A percentile compares a stretch with the other conserved stretches of the same genome.
Evolutionary conservation across 1,284 basidiomycete genomes (phyloP).

Genomic region (Sanguinoderma infundibulare): DNA sequence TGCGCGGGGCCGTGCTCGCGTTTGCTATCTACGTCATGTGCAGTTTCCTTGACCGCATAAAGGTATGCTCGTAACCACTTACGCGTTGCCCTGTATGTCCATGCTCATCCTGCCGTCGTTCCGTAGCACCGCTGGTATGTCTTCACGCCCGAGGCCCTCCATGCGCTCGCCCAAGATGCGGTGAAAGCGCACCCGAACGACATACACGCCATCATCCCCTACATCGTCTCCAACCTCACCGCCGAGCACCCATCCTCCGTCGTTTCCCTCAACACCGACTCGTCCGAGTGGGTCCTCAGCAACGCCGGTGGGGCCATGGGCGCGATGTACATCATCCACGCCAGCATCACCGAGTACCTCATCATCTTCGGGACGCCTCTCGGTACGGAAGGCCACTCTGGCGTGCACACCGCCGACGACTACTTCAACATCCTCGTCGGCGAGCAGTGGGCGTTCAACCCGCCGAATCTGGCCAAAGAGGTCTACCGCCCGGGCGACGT

Average conservation of each 20-base stretch:
- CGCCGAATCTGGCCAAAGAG: constrained; percentile 85
- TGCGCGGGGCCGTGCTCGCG: constrained; percentile 42
- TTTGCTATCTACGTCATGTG: constrained; percentile 45
- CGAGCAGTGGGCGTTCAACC: constrained; percentile 89
- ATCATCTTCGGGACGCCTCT: constrained; percentile 96
- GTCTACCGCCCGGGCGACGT: constrained; percentile 84
- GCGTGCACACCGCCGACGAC: constrained; percentile 94
- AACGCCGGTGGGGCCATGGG: constrained; percentile 99
- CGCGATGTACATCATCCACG: constrained; percentile 96
- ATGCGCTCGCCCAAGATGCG: constrained; percentile 66
- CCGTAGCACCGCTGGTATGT: constrained; percentile 66
- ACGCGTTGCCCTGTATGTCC: no score
- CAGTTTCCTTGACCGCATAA: constrained; percentile 46
- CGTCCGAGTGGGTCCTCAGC: constrained; percentile 93
- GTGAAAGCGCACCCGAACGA: constrained; percentile 38
- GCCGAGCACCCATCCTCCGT: constrained; percentile 61
- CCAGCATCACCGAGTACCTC: constrained; percentile 92
- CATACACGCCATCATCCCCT: constrained; percentile 70
- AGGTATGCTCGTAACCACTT: constrained; percentile 33
- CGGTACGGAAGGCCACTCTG: constrained; percentile 96
- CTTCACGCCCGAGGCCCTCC: constrained; percentile 71
- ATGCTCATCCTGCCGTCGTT: background rate
- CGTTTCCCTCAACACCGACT: constrained; percentile 65
- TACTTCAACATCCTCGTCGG: constrained; percentile 97
- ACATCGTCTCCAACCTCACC: constrained; percentile 80